phyloP scores from a whole-genome alignment of 2,329 filamentous ascomycete species.

The Aureobasidium sp. region DNA sequence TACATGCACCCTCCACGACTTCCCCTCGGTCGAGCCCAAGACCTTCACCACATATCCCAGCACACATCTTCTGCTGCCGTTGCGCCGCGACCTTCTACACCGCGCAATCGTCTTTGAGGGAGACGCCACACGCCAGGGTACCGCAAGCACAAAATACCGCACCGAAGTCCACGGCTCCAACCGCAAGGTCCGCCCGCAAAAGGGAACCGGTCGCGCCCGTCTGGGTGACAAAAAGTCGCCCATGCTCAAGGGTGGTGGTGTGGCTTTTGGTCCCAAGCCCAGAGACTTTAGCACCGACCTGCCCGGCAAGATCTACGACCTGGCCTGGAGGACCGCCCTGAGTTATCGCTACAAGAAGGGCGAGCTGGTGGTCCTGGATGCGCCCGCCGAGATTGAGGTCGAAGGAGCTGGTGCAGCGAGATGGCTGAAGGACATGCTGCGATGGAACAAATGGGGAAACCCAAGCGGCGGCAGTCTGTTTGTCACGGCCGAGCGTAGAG shows the following conservation, averaged over 20 bases:
- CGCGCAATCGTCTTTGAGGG: conserved; percentile 88
- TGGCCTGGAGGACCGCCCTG: conserved; percentile 88
- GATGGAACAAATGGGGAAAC: conserved; percentile 60
- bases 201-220: conserved; percentile 74
- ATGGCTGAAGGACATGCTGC: conserved; percentile 60
- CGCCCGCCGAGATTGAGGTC: conserved; percentile 61
- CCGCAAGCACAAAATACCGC: conserved; percentile 72
- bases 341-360: conserved; percentile 84
- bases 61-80: conserved; percentile 76
- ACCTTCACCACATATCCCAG: conserved; percentile 68
- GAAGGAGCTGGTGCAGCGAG: conserved; percentile 25
- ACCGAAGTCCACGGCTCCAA: conserved; percentile 76
- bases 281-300: conserved; percentile 81
- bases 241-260: conserved; percentile 74
- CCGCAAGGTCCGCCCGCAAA: conserved; percentile 75
- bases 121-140: conserved; percentile 78
- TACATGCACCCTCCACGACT: conserved; percentile 77
- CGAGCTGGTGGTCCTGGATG: conserved; percentile 77
- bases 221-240: conserved; percentile 74
- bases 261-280: conserved; percentile 80
- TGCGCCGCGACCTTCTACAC: conserved; percentile 87
- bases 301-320: conserved; percentile 84
- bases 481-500: conserved; percentile 54
- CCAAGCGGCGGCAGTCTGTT: conserved; percentile 63
- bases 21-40: conserved; percentile 79